Evolutionary conservation across 495 filamentous ascomycete genomes (phyloP).

Genomic region (Aspergillus haitiensis): DNA sequence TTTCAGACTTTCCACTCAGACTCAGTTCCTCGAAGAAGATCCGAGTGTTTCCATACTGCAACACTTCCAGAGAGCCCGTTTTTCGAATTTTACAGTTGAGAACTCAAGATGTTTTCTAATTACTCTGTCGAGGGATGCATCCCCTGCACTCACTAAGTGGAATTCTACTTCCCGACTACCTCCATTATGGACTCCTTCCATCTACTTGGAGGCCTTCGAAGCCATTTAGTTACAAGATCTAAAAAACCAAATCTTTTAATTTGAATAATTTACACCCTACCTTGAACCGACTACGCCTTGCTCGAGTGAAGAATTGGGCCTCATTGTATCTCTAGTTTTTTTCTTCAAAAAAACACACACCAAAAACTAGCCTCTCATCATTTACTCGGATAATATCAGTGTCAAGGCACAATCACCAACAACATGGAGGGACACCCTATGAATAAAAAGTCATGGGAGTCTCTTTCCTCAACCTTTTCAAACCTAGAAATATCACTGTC

Average conservation of each 20-base stretch:
- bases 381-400: no score
- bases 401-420: neutral
- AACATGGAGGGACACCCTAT: constrained; percentile 31
- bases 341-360: neutral
- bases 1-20: neutral
- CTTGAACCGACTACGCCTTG: neutral
- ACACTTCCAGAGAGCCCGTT: constrained; percentile 8
- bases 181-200: constrained; percentile 39
- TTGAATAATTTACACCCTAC: constrained; percentile 3
- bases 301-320: neutral
- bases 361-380: constrained; percentile 4
- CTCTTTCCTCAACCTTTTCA: constrained; percentile 44
- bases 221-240: constrained; percentile 26
- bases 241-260: constrained; percentile 16
- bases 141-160: constrained; percentile 35
- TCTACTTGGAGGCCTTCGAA: constrained; percentile 39
- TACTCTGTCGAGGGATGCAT: constrained; percentile 27
- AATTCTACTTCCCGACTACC: constrained; percentile 28
- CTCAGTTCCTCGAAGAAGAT: neutral
- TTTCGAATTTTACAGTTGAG: constrained; percentile 15
- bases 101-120: constrained; percentile 33
- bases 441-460: constrained; percentile 44
- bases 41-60: constrained; percentile 6
- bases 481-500: constrained; percentile 45
- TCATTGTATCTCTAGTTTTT: neutral